These are phyloP conservation scores for Colletotrichum sp. DNA, from an alignment of 2,329 filamentous ascomycete species.

Conservation along the genomic window DNA sequence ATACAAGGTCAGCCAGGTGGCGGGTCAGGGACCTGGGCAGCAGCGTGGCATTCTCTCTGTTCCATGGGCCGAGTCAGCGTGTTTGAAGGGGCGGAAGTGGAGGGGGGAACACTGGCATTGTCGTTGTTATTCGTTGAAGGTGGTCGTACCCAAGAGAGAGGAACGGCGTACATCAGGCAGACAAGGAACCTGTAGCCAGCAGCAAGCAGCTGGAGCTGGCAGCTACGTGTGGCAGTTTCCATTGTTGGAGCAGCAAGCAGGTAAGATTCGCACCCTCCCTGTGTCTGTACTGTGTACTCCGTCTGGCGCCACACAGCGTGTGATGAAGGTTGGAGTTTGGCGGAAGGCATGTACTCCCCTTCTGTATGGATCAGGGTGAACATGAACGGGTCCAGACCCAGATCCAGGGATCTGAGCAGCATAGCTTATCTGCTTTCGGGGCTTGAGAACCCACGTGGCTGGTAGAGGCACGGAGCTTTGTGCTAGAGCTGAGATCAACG, in stretches of 20 bases:
- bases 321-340: neutral
- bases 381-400: neutral
- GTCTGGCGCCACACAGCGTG: neutral
- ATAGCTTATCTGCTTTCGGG: slow-evolving; percentile 16
- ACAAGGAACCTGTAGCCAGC: neutral
- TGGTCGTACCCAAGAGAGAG: neutral
- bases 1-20: neutral
- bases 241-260: neutral
- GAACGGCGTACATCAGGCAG: neutral
- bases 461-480: slow-evolving; percentile 15
- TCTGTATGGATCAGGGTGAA: neutral
- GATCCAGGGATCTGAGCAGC: slow-evolving; percentile 13
- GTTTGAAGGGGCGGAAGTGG: neutral
- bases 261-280: neutral
- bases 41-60: neutral
- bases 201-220: neutral
- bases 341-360: neutral
- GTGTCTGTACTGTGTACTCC: neutral
- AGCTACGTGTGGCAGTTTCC: neutral
- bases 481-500: slow-evolving; percentile 12
- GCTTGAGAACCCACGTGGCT: slow-evolving; percentile 10
- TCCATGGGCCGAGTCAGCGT: slow-evolving; percentile 12
- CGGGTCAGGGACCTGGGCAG: neutral
- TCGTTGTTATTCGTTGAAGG: neutral
- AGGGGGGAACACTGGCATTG: neutral